A percentile compares a stretch with the other conserved stretches of the same genome.
These are phyloP conservation scores for Nakaseomyces bracarensis DNA, from an alignment of 1,139 yeast genomes.

Conservation along the genomic window DNA sequence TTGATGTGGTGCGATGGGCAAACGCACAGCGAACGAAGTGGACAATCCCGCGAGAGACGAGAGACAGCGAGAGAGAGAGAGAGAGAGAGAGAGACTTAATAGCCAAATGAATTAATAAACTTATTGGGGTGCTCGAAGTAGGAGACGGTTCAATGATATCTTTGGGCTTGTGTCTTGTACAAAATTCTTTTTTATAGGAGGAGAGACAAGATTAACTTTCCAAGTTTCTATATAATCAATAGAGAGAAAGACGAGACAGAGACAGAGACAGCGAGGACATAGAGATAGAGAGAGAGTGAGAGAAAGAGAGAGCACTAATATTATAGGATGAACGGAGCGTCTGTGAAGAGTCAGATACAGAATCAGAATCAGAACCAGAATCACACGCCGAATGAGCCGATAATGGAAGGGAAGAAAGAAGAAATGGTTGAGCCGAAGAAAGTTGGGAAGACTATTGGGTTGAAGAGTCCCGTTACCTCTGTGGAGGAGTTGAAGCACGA, in stretches of 20 bases:
- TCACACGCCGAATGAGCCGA: neutral
- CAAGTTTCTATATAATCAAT: too few relatives aligned
- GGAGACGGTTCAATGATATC: too few relatives aligned
- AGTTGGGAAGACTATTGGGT: slow-evolving; percentile 1
- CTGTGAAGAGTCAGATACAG: neutral
- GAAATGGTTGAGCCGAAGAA: neutral
- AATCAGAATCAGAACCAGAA: too few relatives aligned
- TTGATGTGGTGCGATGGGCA: neutral
- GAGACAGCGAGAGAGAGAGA: neutral
- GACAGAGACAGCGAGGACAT: too few relatives aligned
- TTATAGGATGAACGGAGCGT: neutral
- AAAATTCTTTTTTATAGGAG: too few relatives aligned
- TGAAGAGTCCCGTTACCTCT: slow-evolving; percentile 2
- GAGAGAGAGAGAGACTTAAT: neutral
- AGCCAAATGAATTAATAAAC: too few relatives aligned
- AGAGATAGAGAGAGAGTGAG: too few relatives aligned
- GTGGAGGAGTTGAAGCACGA: slow-evolving; percentile 3
- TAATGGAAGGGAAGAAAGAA: neutral
- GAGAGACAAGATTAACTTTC: too few relatives aligned
- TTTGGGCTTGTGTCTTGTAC: too few relatives aligned
- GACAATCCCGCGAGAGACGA: neutral
- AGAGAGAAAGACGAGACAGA: too few relatives aligned
- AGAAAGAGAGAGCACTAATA: neutral
- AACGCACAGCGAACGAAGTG: slow-evolving; percentile 1
- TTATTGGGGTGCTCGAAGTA: too few relatives aligned